phyloP scores from a whole-genome alignment of 2,329 filamentous ascomycete genomes.

The Didymella pomorum region DNA sequence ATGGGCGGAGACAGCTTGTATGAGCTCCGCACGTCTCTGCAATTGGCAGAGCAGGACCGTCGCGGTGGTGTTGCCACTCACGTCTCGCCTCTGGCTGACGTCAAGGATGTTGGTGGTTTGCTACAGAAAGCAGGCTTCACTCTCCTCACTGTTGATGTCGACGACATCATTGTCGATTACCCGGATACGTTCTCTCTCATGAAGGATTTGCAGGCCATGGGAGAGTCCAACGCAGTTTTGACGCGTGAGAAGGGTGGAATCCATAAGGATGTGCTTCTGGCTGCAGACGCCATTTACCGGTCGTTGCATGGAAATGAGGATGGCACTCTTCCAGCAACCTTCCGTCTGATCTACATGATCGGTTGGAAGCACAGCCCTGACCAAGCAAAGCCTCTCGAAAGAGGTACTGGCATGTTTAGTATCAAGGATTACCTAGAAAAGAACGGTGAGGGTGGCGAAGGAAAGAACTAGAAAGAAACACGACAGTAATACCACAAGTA shows the following conservation, averaged over 20 bases:
- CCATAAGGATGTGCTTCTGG: conserved; percentile 82
- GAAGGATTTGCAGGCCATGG: conserved; percentile 95
- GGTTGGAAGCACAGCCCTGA: conserved; percentile 89
- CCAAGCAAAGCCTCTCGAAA: conserved; percentile 79
- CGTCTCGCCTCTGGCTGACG: conserved; percentile 89
- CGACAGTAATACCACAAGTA: background rate
- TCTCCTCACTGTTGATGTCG: conserved; percentile 94
- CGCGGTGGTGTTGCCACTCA: conserved; percentile 91
- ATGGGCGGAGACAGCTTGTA: conserved; percentile 93
- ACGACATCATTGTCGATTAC: conserved; percentile 96
- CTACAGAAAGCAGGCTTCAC: conserved; percentile 90
- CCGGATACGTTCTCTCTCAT: conserved; percentile 90
- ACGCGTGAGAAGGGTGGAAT: conserved; percentile 82
- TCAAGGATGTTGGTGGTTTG: conserved; percentile 87
- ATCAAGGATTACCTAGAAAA: conserved; percentile 79
- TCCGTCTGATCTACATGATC: conserved; percentile 97
- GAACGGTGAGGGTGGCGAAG: conserved; percentile 46
- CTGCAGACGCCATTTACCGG: conserved; percentile 86
- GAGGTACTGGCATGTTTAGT: conserved; percentile 86
- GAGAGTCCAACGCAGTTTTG: conserved; percentile 88
- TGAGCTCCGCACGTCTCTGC: conserved; percentile 90
- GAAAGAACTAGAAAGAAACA: conserved; percentile 8
- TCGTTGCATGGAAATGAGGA: conserved; percentile 79
- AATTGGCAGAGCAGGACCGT: conserved; percentile 89
- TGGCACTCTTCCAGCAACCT: conserved; percentile 80